Conservation (phyloP, 208 protist species). For the Leishmania turanica region DNA sequence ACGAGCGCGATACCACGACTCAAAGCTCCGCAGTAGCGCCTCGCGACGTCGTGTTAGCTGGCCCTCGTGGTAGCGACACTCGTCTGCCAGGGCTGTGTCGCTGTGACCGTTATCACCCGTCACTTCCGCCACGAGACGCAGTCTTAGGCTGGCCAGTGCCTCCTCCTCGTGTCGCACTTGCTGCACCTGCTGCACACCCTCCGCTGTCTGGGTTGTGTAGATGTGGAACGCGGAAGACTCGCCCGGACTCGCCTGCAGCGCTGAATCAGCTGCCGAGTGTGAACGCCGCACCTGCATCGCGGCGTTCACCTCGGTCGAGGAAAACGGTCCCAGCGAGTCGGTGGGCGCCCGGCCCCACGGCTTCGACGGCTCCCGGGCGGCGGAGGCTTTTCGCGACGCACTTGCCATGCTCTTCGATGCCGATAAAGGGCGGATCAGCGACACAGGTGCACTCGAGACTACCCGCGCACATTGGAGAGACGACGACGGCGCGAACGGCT, state of each 20-base stretch:
- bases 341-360: not conserved
- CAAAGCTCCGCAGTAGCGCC: conserved; percentile 24
- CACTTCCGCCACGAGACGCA: not conserved
- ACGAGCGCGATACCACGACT: conserved; percentile 16
- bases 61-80: not conserved
- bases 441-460: not conserved
- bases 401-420: not conserved
- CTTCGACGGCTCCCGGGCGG: not conserved
- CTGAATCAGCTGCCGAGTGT: not conserved
- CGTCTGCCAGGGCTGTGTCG: not conserved
- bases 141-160: conserved; percentile 1
- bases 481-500: not conserved
- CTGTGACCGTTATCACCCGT: not conserved
- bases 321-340: not conserved
- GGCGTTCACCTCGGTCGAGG: not conserved
- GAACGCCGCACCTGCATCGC: not conserved
- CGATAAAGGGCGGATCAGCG: not conserved
- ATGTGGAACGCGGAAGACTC: conserved; percentile 15
- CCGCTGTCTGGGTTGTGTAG: conserved; percentile 8
- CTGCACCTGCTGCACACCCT: conserved; percentile 16
- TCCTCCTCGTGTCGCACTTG: conserved; percentile 10
- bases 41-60: conserved; percentile 17
- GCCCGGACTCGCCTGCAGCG: not conserved
- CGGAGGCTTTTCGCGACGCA: not conserved
- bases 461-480: not conserved